These are phyloP conservation scores for Helenozyma rhizophorensis DNA, from an alignment of 805 yeast species.

Conservation along the genomic window DNA sequence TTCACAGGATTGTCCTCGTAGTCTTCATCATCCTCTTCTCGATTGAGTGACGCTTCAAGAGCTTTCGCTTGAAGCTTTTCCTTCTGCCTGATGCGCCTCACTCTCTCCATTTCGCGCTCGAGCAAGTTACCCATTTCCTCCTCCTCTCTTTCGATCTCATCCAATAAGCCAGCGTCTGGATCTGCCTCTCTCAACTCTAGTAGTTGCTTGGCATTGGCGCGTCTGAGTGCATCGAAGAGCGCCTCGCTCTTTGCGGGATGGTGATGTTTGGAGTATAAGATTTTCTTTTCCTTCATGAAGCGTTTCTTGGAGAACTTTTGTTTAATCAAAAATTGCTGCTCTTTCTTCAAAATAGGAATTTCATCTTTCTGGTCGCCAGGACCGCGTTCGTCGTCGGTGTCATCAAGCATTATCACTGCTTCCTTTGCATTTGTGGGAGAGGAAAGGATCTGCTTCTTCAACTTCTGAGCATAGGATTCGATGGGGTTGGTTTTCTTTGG, in stretches of 20 bases:
- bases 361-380: slow-evolving; percentile 9
- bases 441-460: slow-evolving; percentile 23
- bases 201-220: slow-evolving; percentile 44
- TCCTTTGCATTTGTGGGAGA: slow-evolving; percentile 20
- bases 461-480: slow-evolving; percentile 30
- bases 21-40: slow-evolving; percentile 9
- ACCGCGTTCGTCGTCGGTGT: slow-evolving; percentile 20
- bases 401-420: slow-evolving; percentile 23
- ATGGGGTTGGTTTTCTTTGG: slow-evolving; percentile 22
- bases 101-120: slow-evolving; percentile 50
- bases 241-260: slow-evolving; percentile 8
- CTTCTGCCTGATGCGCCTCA: slow-evolving; percentile 38
- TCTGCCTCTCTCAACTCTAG: slow-evolving; percentile 18
- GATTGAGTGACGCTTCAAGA: slow-evolving; percentile 24
- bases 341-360: slow-evolving; percentile 31
- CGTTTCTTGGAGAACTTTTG: slow-evolving; percentile 28
- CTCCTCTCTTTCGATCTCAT: slow-evolving; percentile 40
- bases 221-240: slow-evolving; percentile 34
- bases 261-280: slow-evolving; percentile 2
- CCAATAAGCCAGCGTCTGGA: slow-evolving; percentile 23
- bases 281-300: slow-evolving; percentile 3
- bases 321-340: slow-evolving; percentile 26
- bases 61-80: slow-evolving; percentile 39
- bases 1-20: slow-evolving; percentile 16
- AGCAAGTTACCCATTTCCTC: slow-evolving; percentile 42